Conservation (phyloP, 352 stramenopile species). For the Achlya hypogyna region DNA sequence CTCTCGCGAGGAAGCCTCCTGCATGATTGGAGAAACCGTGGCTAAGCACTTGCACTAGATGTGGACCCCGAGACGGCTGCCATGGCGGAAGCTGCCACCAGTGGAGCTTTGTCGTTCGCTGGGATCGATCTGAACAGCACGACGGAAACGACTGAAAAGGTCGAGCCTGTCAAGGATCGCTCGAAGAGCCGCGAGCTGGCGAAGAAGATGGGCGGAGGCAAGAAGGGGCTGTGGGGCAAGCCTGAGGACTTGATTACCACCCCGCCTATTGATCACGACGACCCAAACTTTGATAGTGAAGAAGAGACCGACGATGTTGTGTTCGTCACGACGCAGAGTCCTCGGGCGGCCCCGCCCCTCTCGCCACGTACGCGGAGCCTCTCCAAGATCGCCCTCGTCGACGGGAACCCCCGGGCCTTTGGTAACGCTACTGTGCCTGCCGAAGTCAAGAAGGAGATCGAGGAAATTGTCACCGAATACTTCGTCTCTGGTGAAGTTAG, state of each 20-base stretch:
- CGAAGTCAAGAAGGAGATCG: conserved; percentile 86
- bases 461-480: conserved; percentile 85
- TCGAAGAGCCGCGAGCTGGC: conserved; percentile 77
- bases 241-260: conserved; percentile 55
- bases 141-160: neutral
- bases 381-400: conserved; percentile 9
- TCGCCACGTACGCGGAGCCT: conserved; percentile 26
- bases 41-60: too few species aligned
- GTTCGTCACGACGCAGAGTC: conserved; percentile 38
- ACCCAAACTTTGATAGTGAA: conserved; percentile 92
- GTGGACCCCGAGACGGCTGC: conserved; percentile 4
- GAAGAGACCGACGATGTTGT: conserved; percentile 82
- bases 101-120: neutral
- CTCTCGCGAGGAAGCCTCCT: neutral
- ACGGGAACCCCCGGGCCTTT: conserved; percentile 13
- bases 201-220: conserved; percentile 81
- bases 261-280: conserved; percentile 75
- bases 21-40: too few species aligned
- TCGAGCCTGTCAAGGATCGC: conserved; percentile 42
- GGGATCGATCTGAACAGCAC: neutral
- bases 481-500: conserved; percentile 82
- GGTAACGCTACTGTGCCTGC: conserved; percentile 26
- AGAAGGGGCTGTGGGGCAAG: conserved; percentile 79
- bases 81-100: neutral
- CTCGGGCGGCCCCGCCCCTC: conserved; percentile 31